These are phyloP conservation scores for Blastosporella zonata DNA, from an alignment of 1,284 basidiomycete species.

Conservation along the genomic window DNA sequence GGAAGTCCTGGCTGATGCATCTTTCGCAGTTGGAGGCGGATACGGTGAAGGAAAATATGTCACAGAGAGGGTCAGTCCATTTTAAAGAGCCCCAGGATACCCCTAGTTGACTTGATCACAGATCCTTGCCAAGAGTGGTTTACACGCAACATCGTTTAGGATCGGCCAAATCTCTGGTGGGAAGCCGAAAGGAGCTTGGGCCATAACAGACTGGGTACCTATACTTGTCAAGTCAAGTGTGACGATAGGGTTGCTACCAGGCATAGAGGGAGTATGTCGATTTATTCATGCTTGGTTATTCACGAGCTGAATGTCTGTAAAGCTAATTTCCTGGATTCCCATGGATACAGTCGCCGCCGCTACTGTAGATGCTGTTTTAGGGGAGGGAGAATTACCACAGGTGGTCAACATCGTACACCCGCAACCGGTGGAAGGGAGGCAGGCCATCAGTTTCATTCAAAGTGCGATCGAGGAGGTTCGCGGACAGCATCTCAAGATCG, in stretches of 20 bases:
- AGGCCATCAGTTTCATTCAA: too few relatives aligned
- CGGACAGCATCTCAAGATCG: constrained; percentile 21
- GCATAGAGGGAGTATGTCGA: constrained; percentile 24
- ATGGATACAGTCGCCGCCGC: constrained; percentile 27
- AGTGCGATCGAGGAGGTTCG: too few relatives aligned
- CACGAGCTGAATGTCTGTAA: not conserved
- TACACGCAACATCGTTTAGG: not conserved
- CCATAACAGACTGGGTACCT: constrained; percentile 3
- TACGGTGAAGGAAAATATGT: constrained; percentile 31
- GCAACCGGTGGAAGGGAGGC: too few relatives aligned
- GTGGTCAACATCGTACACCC: constrained; percentile 32
- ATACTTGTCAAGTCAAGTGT: constrained; percentile 7
- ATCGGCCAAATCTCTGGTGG: constrained; percentile 3
- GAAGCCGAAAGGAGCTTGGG: not conserved
- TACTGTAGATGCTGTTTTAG: constrained; percentile 29
- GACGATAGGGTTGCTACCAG: not conserved
- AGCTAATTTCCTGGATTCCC: constrained; percentile 27
- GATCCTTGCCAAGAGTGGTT: constrained; percentile 1
- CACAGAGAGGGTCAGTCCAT: constrained; percentile 28
- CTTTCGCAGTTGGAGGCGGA: constrained; percentile 23
- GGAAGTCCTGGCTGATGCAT: constrained; percentile 21
- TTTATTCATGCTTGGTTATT: constrained; percentile 7
- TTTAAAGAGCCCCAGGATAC: not conserved
- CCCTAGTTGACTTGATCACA: not conserved
- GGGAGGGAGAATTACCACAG: constrained; percentile 5